Evolutionary conservation across 2,329 filamentous ascomycete genomes (phyloP).

Genomic region (Xylariales sp.): DNA sequence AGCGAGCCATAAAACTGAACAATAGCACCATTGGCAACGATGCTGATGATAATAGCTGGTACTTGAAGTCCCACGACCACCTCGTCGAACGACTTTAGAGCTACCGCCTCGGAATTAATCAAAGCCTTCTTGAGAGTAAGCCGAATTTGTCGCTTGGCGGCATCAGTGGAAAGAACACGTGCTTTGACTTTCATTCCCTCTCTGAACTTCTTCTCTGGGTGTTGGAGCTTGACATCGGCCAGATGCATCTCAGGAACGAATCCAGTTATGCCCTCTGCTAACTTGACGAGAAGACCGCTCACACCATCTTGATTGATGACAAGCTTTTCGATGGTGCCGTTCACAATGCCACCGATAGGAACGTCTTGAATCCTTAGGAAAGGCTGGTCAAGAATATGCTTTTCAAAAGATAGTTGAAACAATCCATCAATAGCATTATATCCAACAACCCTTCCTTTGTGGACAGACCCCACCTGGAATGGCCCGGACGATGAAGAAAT

Average conservation of each 20-base stretch:
- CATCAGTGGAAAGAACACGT: conserved; percentile 76
- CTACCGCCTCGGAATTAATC: conserved; percentile 79
- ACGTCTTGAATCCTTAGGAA: conserved; percentile 93
- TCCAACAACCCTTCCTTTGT: conserved; percentile 77
- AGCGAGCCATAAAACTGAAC: conserved; percentile 89
- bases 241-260: conserved; percentile 85
- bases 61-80: conserved; percentile 72
- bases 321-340: conserved; percentile 80
- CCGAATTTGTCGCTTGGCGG: conserved; percentile 71
- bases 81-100: conserved; percentile 73
- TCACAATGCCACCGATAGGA: conserved; percentile 72
- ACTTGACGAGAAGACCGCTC: conserved; percentile 73
- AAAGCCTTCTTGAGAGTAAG: conserved; percentile 93
- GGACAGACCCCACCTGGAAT: conserved; percentile 72
- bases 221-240: conserved; percentile 79
- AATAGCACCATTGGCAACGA: conserved; percentile 74
- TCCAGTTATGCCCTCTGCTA: conserved; percentile 85
- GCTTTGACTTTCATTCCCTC: conserved; percentile 82
- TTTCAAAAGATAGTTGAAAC: conserved; percentile 80
- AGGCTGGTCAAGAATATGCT: conserved; percentile 76
- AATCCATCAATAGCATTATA: conserved; percentile 86
- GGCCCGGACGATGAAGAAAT: conserved; percentile 72
- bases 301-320: conserved; percentile 75
- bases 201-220: conserved; percentile 94
- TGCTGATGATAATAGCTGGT: conserved; percentile 81